Conservation (phyloP, 2,329 filamentous ascomycete species). For the Arthroderma sp. region DNA sequence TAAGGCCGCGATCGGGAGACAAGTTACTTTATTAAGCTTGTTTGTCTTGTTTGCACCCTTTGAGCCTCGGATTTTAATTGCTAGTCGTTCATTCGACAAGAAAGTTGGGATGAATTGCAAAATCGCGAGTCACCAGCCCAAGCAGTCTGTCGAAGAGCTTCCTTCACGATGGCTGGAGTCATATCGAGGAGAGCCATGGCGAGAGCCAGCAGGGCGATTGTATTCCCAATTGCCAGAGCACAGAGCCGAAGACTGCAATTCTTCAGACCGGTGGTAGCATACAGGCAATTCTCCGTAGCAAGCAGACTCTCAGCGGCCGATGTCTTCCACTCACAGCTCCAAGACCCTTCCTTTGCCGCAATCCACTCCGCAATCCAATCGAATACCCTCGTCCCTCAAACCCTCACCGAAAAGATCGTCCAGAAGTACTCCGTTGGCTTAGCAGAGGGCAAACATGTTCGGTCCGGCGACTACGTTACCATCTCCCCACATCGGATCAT, state of each 20-base stretch:
- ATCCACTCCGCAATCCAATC: conserved; percentile 15
- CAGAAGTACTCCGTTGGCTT: conserved; percentile 70
- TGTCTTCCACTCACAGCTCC: conserved; percentile 14
- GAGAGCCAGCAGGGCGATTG: conserved; percentile 1
- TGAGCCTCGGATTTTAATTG: conserved; percentile 3
- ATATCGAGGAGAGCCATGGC: conserved; percentile 6
- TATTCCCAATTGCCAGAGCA: background rate
- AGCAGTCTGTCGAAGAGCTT: background rate
- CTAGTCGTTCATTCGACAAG: background rate
- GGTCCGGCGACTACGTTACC: conserved; percentile 71
- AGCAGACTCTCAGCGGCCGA: conserved; percentile 9
- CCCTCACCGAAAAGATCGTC: conserved; percentile 84
- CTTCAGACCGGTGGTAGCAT: background rate
- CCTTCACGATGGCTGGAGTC: background rate
- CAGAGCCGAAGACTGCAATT: conserved; percentile 5
- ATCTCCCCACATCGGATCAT: conserved; percentile 62
- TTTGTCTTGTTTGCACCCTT: conserved; percentile 11
- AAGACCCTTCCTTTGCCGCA: conserved; percentile 13
- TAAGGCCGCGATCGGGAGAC: background rate
- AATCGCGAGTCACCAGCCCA: background rate
- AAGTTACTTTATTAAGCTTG: background rate
- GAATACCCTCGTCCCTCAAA: conserved; percentile 48
- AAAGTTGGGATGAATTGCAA: background rate
- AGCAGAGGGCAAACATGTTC: conserved; percentile 60
- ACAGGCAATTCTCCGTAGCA: conserved; percentile 11